A percentile compares a stretch with the other conserved stretches of the same genome.
These are phyloP conservation scores for Strobilomyces echinocephalus DNA, from an alignment of 768 basidiomycete genomes.

Conservation along the genomic window DNA sequence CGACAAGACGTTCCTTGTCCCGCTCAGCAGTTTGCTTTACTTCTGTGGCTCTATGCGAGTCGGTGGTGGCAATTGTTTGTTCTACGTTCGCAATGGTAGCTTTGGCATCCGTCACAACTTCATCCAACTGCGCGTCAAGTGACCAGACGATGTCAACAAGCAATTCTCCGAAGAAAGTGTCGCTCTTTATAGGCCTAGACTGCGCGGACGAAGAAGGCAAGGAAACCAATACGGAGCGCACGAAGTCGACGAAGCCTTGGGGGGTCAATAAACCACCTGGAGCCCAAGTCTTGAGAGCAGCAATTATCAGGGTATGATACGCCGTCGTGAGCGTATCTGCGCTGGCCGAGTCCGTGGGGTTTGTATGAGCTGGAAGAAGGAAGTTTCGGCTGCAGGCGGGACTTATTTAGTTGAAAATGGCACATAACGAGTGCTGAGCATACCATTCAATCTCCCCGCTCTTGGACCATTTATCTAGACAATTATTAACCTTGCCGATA, in stretches of 20 bases:
- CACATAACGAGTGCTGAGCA: conserved; percentile 20
- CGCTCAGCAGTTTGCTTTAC: conserved; percentile 51
- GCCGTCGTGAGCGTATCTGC: conserved; percentile 57
- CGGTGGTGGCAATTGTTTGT: conserved; percentile 19
- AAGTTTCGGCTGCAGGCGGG: conserved; percentile 49
- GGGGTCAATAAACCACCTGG: conserved; percentile 44
- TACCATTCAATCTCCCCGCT: conserved; percentile 65
- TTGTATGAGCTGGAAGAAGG: conserved; percentile 56
- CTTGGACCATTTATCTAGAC: conserved; percentile 50
- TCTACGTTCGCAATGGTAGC: conserved; percentile 33
- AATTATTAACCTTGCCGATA: conserved; percentile 46
- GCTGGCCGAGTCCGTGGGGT: conserved; percentile 48
- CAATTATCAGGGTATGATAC: conserved; percentile 64
- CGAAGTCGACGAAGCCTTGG: conserved; percentile 54
- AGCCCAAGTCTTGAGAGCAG: conserved; percentile 55
- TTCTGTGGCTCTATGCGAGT: conserved; percentile 33
- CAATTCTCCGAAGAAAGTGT: conserved; percentile 54
- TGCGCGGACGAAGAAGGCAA: conserved; percentile 62
- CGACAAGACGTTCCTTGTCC: conserved; percentile 58
- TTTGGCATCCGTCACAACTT: conserved; percentile 55
- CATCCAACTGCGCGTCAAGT: conserved; percentile 72
- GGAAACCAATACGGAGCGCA: conserved; percentile 53
- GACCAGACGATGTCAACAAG: conserved; percentile 82
- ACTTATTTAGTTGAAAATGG: conserved; percentile 14
- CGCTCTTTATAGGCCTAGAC: conserved; percentile 36